Percentiles rank a stretch among this genome's conserved stretches.
Conservation (phyloP, 768 basidiomycete species). For the Nidularia sp. region DNA sequence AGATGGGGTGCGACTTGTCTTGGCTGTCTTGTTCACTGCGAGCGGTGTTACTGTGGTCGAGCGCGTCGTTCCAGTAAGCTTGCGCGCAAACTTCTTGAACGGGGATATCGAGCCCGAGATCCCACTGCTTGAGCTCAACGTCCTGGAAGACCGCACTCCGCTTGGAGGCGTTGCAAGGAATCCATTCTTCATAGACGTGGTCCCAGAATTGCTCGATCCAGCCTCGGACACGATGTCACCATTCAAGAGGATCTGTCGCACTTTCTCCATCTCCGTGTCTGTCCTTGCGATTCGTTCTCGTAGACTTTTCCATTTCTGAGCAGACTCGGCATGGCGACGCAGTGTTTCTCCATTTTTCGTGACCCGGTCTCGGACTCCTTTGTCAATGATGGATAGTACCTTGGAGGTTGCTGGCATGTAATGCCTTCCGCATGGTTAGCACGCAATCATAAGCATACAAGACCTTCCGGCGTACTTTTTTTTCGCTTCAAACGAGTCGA, state of each 20-base stretch:
- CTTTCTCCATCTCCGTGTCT: conserved; percentile 76
- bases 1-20: conserved; percentile 34
- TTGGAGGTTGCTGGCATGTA: conserved; percentile 93
- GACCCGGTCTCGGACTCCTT: conserved; percentile 87
- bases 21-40: conserved; percentile 34
- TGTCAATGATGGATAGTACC: conserved; percentile 90
- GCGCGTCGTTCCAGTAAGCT: conserved; percentile 46
- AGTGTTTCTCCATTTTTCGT: conserved; percentile 97
- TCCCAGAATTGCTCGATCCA: conserved; percentile 66
- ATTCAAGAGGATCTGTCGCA: conserved; percentile 53
- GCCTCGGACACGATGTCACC: conserved; percentile 53
- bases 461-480: conserved; percentile 57
- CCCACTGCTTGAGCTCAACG: conserved; percentile 46
- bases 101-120: conserved; percentile 79
- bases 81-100: conserved; percentile 73
- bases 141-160: conserved; percentile 31
- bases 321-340: conserved; percentile 84
- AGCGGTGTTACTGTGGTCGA: conserved; percentile 41
- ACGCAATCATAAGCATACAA: conserved; percentile 8
- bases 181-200: conserved; percentile 47
- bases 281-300: conserved; percentile 77
- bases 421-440: conserved; percentile 47
- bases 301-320: conserved; percentile 78
- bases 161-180: conserved; percentile 66
- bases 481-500: conserved; percentile 82